Percentiles rank a stretch among this genome's conserved stretches.
Evolutionary conservation across 176 grass and related monocot species (phyloP).

Genomic region (Rhynchospora pubera): DNA sequence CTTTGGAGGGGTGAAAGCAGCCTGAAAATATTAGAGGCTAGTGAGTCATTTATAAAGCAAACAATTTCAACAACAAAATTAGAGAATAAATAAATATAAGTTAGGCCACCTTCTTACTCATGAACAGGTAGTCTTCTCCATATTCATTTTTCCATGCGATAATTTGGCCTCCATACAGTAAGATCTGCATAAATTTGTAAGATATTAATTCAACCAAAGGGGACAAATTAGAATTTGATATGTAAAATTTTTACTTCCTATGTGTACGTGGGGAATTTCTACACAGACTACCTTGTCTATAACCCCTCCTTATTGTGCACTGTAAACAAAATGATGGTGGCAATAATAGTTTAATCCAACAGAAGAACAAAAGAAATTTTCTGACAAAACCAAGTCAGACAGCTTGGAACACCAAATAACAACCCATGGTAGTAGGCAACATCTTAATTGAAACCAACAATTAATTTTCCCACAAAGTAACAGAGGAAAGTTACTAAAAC

Average conservation of each 20-base stretch:
- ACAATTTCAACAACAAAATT: not conserved
- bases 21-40: conserved; percentile 31
- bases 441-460: not conserved
- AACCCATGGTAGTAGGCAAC: not conserved
- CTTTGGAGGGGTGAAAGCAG: conserved; percentile 78
- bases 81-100: not conserved
- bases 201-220: not conserved
- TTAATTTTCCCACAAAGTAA: not conserved
- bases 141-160: conserved; percentile 78
- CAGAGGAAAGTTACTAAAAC: not conserved
- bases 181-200: conserved; percentile 27
- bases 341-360: not conserved
- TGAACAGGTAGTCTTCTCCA: conserved; percentile 67
- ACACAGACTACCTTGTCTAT: not conserved
- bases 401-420: not conserved
- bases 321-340: not conserved
- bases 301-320: not conserved
- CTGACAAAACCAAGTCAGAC: not conserved
- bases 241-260: not conserved
- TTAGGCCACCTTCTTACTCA: conserved; percentile 61
- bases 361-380: not conserved
- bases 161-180: conserved; percentile 70
- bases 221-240: not conserved
- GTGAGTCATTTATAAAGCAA: not conserved
- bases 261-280: not conserved